These are phyloP conservation scores for Neonectria faginata DNA, from an alignment of 2,329 filamentous ascomycete genomes.

Conservation along the genomic window DNA sequence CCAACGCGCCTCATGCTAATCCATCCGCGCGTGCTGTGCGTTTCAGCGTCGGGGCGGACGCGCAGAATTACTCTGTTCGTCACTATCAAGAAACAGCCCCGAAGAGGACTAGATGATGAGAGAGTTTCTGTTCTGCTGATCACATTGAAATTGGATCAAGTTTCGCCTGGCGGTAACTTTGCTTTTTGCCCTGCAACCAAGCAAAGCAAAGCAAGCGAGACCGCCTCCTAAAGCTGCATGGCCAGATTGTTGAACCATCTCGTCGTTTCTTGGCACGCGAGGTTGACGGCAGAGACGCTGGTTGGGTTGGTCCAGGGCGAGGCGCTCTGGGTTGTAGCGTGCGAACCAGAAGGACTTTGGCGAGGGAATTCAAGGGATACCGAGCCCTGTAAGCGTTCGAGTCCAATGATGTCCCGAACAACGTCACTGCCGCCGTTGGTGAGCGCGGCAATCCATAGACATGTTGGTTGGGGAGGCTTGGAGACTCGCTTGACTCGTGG, in stretches of 20 bases:
- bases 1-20: conserved; percentile 19
- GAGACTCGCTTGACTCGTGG: conserved; percentile 51
- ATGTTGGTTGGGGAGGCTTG: conserved; percentile 31
- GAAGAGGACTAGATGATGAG: conserved; percentile 30
- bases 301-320: background rate
- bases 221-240: conserved; percentile 5
- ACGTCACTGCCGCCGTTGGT: conserved; percentile 13
- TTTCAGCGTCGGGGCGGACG: conserved; percentile 29
- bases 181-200: conserved; percentile 13
- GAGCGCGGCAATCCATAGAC: conserved; percentile 33
- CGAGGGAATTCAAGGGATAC: background rate
- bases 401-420: conserved; percentile 7
- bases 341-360: conserved; percentile 7
- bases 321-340: conserved; percentile 4
- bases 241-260: conserved; percentile 1
- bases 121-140: conserved; percentile 18
- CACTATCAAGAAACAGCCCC: conserved; percentile 24
- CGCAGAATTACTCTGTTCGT: conserved; percentile 25
- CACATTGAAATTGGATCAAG: conserved; percentile 10
- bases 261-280: conserved; percentile 21
- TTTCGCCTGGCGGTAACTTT: background rate
- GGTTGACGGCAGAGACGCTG: conserved; percentile 8
- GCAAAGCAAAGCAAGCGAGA: conserved; percentile 13
- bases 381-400: conserved; percentile 14
- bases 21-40: conserved; percentile 32